Evolutionary conservation across 2,329 filamentous ascomycete genomes (phyloP), one percentile per base, ranked within the genome.

Genomic region (Fusarium napiforme): DNA sequence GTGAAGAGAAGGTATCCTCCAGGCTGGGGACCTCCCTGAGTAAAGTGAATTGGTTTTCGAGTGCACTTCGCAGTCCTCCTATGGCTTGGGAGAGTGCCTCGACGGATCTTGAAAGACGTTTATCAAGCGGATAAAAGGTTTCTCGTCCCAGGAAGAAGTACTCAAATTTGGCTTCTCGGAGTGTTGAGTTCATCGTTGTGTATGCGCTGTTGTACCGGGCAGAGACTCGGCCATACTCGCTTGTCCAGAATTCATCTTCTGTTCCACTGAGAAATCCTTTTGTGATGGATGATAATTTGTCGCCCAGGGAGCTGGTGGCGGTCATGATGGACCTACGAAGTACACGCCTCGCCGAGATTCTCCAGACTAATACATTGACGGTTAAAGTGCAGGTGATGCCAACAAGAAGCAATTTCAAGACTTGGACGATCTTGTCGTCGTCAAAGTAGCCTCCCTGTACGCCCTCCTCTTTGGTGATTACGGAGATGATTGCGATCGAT

Each of bases 391-490:
- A 90, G 23, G 88, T 82, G 37, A 96, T 92, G 36, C 93, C 94
- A 84, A 96, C 90, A n/a, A 93, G 81, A 50, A 97, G 87, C 88
- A 97, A 95, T 80, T 95, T 94, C 76, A 96, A 84, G 32, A 96
- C 91, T 81, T 97, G 93, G 0, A 91, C 85, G 58, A 97, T 92
- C 82, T 97, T 97, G 66, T 90, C 90, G 75, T 93, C 90, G 1
- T 93, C 95, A 78, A 97, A 94, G 59, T 92, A 91, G 10, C 93
- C 94, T 39, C 89, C 91, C 77, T 97, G 93, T 2, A 98, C 91
- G 5, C 94, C 91, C 57, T 94, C 95, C 82, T 98, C 96, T 82
- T 97, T 97, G 16, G 96, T 97, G 70, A 98, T 85, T 50, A 97
- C 90, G 5, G 93, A 95, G 79, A 98, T 97, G 72, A 96, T 93